Evolutionary conservation across 1,139 yeast species (phyloP).

Genomic region (Scheffersomyces quercinus): DNA sequence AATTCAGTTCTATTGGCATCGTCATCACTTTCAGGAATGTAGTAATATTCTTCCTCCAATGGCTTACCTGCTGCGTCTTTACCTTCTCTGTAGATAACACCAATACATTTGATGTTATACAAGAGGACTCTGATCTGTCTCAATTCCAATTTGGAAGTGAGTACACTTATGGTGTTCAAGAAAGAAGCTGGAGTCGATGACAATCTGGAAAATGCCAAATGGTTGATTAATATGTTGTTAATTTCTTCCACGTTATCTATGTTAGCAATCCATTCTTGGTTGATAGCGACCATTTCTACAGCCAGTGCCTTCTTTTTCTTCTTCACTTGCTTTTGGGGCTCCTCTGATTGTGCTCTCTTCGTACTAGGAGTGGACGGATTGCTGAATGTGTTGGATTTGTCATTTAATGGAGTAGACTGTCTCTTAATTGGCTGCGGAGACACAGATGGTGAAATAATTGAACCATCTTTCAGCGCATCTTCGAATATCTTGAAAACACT

Average conservation of each 20-base stretch:
- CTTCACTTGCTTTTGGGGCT: slow-evolving; percentile 21
- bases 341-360: slow-evolving; percentile 31
- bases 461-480: slow-evolving; percentile 6
- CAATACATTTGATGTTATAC: slow-evolving; percentile 59
- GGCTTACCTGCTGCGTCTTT: slow-evolving; percentile 97
- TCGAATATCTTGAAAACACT: slow-evolving; percentile 16
- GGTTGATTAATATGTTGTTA: slow-evolving; percentile 70
- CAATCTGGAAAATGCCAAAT: slow-evolving; percentile 85
- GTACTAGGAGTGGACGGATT: slow-evolving; percentile 18
- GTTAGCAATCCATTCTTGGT: slow-evolving; percentile 26
- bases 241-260: slow-evolving; percentile 51
- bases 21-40: slow-evolving; percentile 77
- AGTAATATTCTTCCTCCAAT: slow-evolving; percentile 89
- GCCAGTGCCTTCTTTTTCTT: slow-evolving; percentile 11
- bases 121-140: slow-evolving; percentile 54
- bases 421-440: slow-evolving; percentile 10
- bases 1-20: slow-evolving; percentile 68
- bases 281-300: slow-evolving; percentile 20
- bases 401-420: slow-evolving; percentile 24
- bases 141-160: slow-evolving; percentile 43
- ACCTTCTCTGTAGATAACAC: slow-evolving; percentile 83
- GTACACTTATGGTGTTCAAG: slow-evolving; percentile 60
- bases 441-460: neutral
- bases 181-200: slow-evolving; percentile 81
- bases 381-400: slow-evolving; percentile 23